A percentile compares a stretch with the other conserved stretches of the same genome.
Conservation (phyloP, 306 rosid species). For the Spatholobus suberectus region DNA sequence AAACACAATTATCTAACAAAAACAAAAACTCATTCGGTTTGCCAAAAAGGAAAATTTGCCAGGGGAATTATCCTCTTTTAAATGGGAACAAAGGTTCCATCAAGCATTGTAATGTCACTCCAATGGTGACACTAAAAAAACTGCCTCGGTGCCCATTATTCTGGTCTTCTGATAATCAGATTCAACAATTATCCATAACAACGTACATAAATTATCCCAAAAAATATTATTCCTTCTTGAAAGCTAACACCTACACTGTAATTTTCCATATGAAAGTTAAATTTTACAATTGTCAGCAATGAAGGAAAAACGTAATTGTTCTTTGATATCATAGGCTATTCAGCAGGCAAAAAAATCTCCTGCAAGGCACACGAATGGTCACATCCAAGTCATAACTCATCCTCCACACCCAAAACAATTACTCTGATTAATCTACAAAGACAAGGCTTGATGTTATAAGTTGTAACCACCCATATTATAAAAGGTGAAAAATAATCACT, state of each 20-base stretch:
- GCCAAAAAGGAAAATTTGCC: not conserved
- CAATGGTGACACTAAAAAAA: not conserved
- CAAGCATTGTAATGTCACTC: constrained; percentile 11
- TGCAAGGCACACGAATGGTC: constrained; percentile 3
- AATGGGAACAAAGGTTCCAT: not conserved
- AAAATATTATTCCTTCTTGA: not conserved
- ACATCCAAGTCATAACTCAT: constrained; percentile 4
- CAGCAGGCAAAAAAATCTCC: not conserved
- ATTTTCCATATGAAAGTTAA: constrained; percentile 17
- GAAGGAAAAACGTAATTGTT: not conserved
- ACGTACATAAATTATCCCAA: constrained; percentile 3
- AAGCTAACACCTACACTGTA: constrained; percentile 10
- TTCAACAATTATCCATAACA: constrained; percentile 9
- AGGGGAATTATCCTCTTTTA: no score
- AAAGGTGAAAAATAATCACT: constrained; percentile 5
- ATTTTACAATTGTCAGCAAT: constrained; percentile 15
- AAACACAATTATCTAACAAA: no score
- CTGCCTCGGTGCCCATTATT: not conserved
- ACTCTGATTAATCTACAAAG: constrained; percentile 38
- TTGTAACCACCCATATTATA: constrained; percentile 13
- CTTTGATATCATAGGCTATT: not conserved
- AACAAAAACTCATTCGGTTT: not conserved
- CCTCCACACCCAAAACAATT: not conserved
- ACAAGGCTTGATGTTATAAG: constrained; percentile 25
- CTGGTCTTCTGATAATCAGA: not conserved